Conservation (phyloP, 768 basidiomycete genomes). For the Tubosaeta sp. region DNA sequence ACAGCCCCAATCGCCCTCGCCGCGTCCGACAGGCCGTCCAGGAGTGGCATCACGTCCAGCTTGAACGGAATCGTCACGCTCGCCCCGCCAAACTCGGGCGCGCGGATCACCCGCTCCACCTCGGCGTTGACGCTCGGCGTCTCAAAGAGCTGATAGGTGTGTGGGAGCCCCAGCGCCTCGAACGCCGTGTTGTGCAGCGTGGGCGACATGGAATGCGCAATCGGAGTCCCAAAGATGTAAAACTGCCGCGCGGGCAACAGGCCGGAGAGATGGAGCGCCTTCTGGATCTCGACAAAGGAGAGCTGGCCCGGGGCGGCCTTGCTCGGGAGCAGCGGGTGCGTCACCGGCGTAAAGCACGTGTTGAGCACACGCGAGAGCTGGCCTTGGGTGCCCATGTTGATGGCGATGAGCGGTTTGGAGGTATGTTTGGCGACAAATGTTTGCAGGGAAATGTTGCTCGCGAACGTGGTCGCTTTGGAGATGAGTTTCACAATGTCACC, state of each 20-base stretch:
- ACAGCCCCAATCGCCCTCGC: slow-evolving; percentile 90
- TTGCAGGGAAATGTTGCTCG: slow-evolving; percentile 78
- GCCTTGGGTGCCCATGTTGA: slow-evolving; percentile 89
- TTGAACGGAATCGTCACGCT: slow-evolving; percentile 97
- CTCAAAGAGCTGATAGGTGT: slow-evolving; percentile 77
- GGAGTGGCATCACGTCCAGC: slow-evolving; percentile 77
- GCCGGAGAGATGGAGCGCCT: slow-evolving; percentile 76
- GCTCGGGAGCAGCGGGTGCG: slow-evolving; percentile 80
- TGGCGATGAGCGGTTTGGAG: slow-evolving; percentile 83
- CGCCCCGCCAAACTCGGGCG: slow-evolving; percentile 85
- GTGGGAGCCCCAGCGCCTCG: slow-evolving; percentile 74
- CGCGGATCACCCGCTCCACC: slow-evolving; percentile 57
- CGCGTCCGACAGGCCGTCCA: slow-evolving; percentile 76
- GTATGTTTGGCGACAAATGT: slow-evolving; percentile 58
- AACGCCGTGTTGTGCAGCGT: slow-evolving; percentile 91
- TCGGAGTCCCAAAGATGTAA: slow-evolving; percentile 88
- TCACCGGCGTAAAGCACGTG: slow-evolving; percentile 80
- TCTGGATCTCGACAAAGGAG: slow-evolving; percentile 81
- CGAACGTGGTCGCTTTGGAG: slow-evolving; percentile 68
- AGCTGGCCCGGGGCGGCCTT: slow-evolving; percentile 94
- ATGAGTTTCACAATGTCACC: slow-evolving; percentile 95
- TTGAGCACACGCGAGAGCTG: slow-evolving; percentile 91
- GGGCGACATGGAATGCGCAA: slow-evolving; percentile 86
- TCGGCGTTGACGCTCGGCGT: slow-evolving; percentile 60
- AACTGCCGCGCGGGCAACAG: slow-evolving; percentile 68